Conservation (phyloP, 495 filamentous ascomycete genomes). For the Chlorociboria aeruginascens region DNA sequence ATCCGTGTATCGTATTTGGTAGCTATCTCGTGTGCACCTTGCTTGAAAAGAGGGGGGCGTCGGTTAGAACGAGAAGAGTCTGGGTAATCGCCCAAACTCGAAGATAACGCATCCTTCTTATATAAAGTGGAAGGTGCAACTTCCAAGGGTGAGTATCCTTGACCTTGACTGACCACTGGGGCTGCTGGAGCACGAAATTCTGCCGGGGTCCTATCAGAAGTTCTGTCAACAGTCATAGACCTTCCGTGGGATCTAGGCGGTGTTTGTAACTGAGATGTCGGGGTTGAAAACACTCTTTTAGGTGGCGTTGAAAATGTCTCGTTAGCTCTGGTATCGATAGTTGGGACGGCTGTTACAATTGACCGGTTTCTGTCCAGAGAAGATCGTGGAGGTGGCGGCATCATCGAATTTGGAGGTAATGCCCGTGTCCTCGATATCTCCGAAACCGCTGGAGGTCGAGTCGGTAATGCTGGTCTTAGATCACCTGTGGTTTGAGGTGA, state of each 20-base stretch:
- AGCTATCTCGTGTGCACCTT: slow-evolving; percentile 60
- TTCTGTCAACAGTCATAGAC: slow-evolving; percentile 36
- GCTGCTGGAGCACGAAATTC: slow-evolving; percentile 22
- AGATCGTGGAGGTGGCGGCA: slow-evolving; percentile 35
- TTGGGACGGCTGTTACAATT: slow-evolving; percentile 1
- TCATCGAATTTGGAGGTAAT: slow-evolving; percentile 15
- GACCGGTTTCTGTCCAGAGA: slow-evolving; percentile 22
- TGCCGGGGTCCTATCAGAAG: slow-evolving; percentile 22
- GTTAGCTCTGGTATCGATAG: slow-evolving; percentile 15
- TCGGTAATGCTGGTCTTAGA: slow-evolving; percentile 49
- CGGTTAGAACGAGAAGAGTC: slow-evolving; percentile 79
- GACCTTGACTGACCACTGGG: neutral
- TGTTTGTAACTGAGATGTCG: slow-evolving; percentile 26
- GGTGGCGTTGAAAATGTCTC: slow-evolving; percentile 22
- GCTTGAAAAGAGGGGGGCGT: slow-evolving; percentile 61
- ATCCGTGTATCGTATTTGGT: slow-evolving; percentile 72
- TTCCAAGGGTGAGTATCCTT: slow-evolving; percentile 5
- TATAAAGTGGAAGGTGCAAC: slow-evolving; percentile 1
- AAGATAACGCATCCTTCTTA: slow-evolving; percentile 3
- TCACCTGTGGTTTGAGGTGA: slow-evolving; percentile 29
- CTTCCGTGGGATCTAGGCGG: slow-evolving; percentile 31
- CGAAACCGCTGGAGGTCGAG: slow-evolving; percentile 30
- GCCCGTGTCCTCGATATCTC: slow-evolving; percentile 21
- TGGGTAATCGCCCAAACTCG: slow-evolving; percentile 51
- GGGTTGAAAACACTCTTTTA: slow-evolving; percentile 39